Base-by-base conservation (phyloP, 129 eudicot species). In the Oenanthe sinensis region DNA sequence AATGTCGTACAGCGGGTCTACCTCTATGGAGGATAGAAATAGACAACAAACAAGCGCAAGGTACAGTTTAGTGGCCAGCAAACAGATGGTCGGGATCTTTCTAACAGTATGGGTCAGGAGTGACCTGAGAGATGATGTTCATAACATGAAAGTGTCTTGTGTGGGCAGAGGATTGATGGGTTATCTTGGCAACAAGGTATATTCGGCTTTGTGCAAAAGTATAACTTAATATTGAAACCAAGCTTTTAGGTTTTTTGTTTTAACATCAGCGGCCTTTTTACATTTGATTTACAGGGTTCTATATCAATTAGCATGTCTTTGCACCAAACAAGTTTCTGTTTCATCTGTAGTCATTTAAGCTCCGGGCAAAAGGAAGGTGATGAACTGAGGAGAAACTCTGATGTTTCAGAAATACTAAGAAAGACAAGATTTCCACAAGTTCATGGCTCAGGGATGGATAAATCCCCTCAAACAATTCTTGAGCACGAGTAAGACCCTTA, bases 81-180 rank as follows among this genome's bases (percentile, higher is more conserved):
- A 95, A 84, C 97, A 95, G 73, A 95, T 95, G 98, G 98, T 95
- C 33, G 98, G 98, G 48, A 85, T 95, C 8, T 90, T 91, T 85
- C 89, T 91, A 54, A 95, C 90, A 0, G 84, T 95, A 24, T 95
- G 98, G 98, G 91, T 95, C 47, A 91, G 82, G 81, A 95, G 86
- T 74, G 94, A 90, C 81, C 79, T 95, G 47, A 88, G 96, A 78
- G 97, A 91, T 39, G 79, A 88, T 45, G 96, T 95, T 79, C 86
- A 81, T 36, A 86, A 88, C 82, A 69, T 95, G 87, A 95, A 95
- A 72, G 98, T 95, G 33, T 91, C 97, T 15, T 95, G 98, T 82
- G 97, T 95, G 9, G 98, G 98, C 76, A 84, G 98, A 90, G 98
- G 99, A 62, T 86, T 96, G 85, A 96, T 96, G 99, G 99, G 99